Percentiles rank a stretch among this genome's conserved stretches.
phyloP scores from a whole-genome alignment of 139 green algal genomes.

The Asterochloris sp. region DNA sequence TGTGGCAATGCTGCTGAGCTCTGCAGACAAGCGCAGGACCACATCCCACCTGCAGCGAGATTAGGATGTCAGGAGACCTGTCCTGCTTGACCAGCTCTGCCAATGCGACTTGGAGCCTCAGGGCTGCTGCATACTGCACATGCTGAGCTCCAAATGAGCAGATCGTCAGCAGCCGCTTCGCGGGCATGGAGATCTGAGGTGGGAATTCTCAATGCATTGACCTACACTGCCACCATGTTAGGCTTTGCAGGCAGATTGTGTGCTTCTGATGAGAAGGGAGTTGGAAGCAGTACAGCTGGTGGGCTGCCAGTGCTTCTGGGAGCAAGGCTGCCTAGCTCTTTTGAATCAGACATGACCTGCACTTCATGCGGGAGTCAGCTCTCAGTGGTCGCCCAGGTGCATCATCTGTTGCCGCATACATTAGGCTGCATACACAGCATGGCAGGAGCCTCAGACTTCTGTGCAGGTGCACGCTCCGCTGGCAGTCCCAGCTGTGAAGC shows the following conservation, averaged over 20 bases:
- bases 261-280: background rate
- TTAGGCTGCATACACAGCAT: background rate
- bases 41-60: constrained; percentile 6
- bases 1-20: background rate
- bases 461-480: background rate
- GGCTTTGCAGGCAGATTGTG: background rate
- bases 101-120: background rate
- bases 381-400: background rate
- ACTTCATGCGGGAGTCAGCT: background rate
- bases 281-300: background rate
- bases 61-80: background rate
- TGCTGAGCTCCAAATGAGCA: background rate
- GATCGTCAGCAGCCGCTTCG: background rate
- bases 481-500: background rate
- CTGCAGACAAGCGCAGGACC: background rate
- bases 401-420: background rate
- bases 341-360: background rate
- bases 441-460: background rate
- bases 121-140: background rate
- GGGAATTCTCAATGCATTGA: background rate
- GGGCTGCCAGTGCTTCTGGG: background rate
- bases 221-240: background rate
- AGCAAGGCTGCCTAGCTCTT: background rate
- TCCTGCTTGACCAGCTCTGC: constrained; percentile 13
- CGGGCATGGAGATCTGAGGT: background rate